Conservation (phyloP, 352 stramenopile species). For the Globisporangium paddicum region DNA sequence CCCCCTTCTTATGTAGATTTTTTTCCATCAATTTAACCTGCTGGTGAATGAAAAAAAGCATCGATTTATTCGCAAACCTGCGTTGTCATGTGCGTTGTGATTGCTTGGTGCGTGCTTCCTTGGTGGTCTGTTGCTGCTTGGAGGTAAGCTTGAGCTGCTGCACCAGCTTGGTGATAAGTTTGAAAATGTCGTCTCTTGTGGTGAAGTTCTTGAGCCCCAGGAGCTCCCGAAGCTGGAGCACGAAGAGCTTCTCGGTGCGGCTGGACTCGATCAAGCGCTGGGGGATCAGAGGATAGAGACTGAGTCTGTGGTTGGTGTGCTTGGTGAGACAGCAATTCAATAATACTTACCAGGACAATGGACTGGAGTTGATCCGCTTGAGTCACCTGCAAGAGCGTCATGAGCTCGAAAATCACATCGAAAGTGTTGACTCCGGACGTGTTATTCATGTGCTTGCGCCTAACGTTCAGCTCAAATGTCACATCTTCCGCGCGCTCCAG, state of each 20-base stretch:
- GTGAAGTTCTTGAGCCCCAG: slow-evolving; percentile 4
- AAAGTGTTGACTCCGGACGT: not conserved
- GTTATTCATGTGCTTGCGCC: slow-evolving; percentile 10
- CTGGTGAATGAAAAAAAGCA: slow-evolving; percentile 16
- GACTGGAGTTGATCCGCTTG: slow-evolving; percentile 7
- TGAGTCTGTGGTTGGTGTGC: no score
- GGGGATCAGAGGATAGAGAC: no score
- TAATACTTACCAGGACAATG: slow-evolving; percentile 7
- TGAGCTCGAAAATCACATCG: slow-evolving; percentile 13
- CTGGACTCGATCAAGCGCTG: slow-evolving; percentile 11
- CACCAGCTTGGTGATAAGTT: not conserved
- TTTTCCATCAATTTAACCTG: slow-evolving; percentile 15
- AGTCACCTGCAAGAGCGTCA: slow-evolving; percentile 8
- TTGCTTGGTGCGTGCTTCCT: not conserved
- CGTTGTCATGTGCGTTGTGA: not conserved
- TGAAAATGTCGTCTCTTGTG: not conserved
- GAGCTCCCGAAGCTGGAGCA: slow-evolving; percentile 9
- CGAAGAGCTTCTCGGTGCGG: slow-evolving; percentile 8
- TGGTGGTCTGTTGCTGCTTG: not conserved
- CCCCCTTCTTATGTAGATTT: slow-evolving; percentile 17
- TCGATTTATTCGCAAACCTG: slow-evolving; percentile 11
- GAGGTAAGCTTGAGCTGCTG: not conserved
- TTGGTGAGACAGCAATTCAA: no score
- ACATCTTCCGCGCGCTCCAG: slow-evolving; percentile 5
- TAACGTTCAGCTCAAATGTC: slow-evolving; percentile 2